Conservation (phyloP, 2,329 filamentous ascomycete species). For the Acephala macrosclerotiorum region DNA sequence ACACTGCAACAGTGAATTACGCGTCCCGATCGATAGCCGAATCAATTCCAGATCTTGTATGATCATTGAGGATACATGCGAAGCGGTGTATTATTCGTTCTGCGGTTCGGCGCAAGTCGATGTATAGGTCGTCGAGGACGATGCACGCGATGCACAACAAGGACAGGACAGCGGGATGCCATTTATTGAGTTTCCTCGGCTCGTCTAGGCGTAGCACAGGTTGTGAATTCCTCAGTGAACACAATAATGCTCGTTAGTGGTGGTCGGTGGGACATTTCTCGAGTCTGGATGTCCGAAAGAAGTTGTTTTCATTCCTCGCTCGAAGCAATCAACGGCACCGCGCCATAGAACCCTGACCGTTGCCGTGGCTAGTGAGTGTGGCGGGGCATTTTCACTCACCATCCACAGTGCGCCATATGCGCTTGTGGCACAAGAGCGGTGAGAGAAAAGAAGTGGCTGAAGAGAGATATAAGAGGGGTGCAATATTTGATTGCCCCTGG, state of each 20-base stretch:
- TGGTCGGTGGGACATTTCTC: slow-evolving; percentile 13
- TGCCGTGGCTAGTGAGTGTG: slow-evolving; percentile 11
- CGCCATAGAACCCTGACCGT: neutral
- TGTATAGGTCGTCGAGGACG: slow-evolving; percentile 30
- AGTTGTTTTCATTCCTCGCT: slow-evolving; percentile 26
- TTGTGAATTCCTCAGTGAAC: slow-evolving; percentile 24
- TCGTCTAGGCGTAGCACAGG: slow-evolving; percentile 27
- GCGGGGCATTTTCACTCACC: neutral
- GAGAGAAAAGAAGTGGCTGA: neutral
- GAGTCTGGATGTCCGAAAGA: slow-evolving; percentile 17
- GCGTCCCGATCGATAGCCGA: slow-evolving; percentile 21
- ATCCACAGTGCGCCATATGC: neutral
- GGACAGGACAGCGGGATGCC: slow-evolving; percentile 32
- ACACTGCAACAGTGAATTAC: slow-evolving; percentile 10
- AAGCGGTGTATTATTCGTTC: slow-evolving; percentile 14
- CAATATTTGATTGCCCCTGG: no score
- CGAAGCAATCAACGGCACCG: slow-evolving; percentile 8
- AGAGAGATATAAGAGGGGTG: neutral
- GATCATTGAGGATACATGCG: slow-evolving; percentile 23
- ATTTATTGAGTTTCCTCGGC: slow-evolving; percentile 31
- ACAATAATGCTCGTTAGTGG: slow-evolving; percentile 20
- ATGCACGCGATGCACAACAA: slow-evolving; percentile 25
- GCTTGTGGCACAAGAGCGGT: slow-evolving; percentile 1
- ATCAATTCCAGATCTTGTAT: slow-evolving; percentile 14
- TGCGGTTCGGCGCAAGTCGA: slow-evolving; percentile 29